Evolutionary conservation across 495 filamentous ascomycete genomes (phyloP).

Genomic region (Penicillium malachiteum): DNA sequence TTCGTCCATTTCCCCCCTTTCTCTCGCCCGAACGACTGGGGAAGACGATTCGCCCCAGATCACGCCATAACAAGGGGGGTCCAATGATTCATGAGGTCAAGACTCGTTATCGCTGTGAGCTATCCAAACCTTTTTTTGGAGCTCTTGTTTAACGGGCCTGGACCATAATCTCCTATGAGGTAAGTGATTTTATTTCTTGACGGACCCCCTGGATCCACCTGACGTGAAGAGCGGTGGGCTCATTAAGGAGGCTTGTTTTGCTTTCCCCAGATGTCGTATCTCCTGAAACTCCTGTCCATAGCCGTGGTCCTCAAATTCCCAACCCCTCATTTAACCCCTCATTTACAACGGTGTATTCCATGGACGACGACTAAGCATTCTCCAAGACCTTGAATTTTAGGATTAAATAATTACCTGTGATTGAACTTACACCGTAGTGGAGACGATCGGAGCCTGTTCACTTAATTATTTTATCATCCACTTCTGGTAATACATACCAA

Average conservation of each 20-base stretch:
- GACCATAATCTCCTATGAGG: conserved; percentile 1
- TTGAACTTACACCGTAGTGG: background rate
- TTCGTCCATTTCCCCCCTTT: background rate
- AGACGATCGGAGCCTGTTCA: background rate
- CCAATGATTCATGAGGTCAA: background rate
- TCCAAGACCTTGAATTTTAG: background rate
- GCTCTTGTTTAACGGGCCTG: background rate
- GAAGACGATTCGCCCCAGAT: conserved; percentile 1
- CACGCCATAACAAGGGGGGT: background rate
- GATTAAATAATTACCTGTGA: background rate
- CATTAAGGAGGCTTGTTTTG: background rate
- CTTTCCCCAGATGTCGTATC: background rate
- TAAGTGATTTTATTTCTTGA: conserved; percentile 2
- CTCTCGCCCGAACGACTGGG: conserved; percentile 1
- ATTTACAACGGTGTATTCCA: background rate
- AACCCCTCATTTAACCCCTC: background rate
- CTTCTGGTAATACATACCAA: background rate
- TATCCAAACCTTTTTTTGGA: background rate
- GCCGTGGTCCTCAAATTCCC: background rate
- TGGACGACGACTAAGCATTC: background rate
- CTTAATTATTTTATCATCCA: background rate
- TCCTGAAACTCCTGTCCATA: background rate
- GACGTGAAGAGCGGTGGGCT: background rate
- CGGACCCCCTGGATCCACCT: background rate
- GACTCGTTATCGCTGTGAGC: background rate